Evolutionary conservation across 441 rosid genomes (phyloP), one percentile per base, ranked within the genome.

Genomic region (Jatropha multifida): DNA sequence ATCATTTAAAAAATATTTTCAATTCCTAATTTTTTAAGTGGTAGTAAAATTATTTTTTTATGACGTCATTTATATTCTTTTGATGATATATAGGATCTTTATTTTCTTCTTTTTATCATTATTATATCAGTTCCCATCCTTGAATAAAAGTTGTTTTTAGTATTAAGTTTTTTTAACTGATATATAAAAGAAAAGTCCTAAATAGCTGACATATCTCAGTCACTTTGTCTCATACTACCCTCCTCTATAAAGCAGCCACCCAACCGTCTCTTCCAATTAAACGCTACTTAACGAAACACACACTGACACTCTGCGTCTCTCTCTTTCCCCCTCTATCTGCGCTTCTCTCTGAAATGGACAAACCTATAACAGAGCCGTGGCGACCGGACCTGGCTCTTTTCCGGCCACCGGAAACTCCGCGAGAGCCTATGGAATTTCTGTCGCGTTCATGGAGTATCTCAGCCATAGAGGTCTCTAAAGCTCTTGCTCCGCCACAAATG

Each of bases 401-500:
- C 88, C 79, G 93, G 52, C 97, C 91, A 41, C 98, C 99, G 77
- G 98, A 93, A 77, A 90, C 95, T 0, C 98, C 97, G 7, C 83
- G 80, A 0, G 98, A 92, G 58, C 92, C 99, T 18, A 95, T 93
- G 99, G 99, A 95, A 85, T 95, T 92, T 72, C 81, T 95, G 3
- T 89, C 99, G 44, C 93, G 97, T 14, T 90, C 99, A 4, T 95
- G 99, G 98, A 95, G 97, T 71, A 82, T 89, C 42, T 95, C 98
- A 9, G 95, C 99, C 23, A 81, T 84, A 7, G 94, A 93, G 79
- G 93, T 95, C 74, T 92, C 98, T 2, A 92, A 86, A 71, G 98
- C 92, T 48, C 79, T 95, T 51, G 78, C 87, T 4, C 93, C 91
- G 2, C 92, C 91, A 0, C 90, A 84, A 38, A 64, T 74, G 82